Evolutionary conservation across 768 basidiomycete species (phyloP).

Genomic region (Suillus americanus): DNA sequence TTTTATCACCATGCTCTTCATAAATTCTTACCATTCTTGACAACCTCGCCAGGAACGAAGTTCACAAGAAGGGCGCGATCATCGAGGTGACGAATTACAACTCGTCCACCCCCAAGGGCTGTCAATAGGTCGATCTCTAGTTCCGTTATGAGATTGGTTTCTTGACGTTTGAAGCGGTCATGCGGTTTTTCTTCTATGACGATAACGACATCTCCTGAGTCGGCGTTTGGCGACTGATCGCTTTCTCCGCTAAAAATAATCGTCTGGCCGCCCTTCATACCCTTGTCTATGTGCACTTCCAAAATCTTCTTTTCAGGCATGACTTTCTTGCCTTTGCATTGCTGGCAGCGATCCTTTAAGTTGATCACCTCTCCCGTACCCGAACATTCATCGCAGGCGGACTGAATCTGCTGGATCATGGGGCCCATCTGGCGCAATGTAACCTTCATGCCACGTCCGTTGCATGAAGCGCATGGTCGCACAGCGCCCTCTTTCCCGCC

Average conservation of each 20-base stretch:
- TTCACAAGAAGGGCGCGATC: constrained; percentile 85
- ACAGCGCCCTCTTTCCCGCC: constrained; percentile 98
- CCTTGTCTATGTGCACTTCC: constrained; percentile 98
- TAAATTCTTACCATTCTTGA: constrained; percentile 78
- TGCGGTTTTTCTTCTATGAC: constrained; percentile 93
- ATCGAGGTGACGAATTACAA: constrained; percentile 90
- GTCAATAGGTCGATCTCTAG: constrained; percentile 93
- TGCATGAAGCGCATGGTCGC: constrained; percentile 71
- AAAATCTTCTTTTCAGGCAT: constrained; percentile 92
- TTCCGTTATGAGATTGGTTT: constrained; percentile 82
- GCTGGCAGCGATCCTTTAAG: constrained; percentile 85
- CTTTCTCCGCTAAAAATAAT: constrained; percentile 89
- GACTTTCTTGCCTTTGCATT: constrained; percentile 95
- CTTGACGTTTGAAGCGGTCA: constrained; percentile 83
- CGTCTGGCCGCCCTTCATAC: constrained; percentile 93
- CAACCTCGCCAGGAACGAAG: constrained; percentile 84
- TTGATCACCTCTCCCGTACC: constrained; percentile 97
- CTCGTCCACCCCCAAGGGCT: constrained; percentile 88
- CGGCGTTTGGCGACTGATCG: constrained; percentile 85
- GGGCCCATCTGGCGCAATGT: constrained; percentile 97
- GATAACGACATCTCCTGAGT: constrained; percentile 93
- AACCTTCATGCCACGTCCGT: constrained; percentile 87
- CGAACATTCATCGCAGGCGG: constrained; percentile 88
- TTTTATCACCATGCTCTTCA: background rate
- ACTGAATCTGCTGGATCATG: constrained; percentile 99